Evolutionary conservation across 2,329 filamentous ascomycete species (phyloP), one percentile per base, ranked within the genome.

Genomic region (Scopulariopsis brevicaulis): DNA sequence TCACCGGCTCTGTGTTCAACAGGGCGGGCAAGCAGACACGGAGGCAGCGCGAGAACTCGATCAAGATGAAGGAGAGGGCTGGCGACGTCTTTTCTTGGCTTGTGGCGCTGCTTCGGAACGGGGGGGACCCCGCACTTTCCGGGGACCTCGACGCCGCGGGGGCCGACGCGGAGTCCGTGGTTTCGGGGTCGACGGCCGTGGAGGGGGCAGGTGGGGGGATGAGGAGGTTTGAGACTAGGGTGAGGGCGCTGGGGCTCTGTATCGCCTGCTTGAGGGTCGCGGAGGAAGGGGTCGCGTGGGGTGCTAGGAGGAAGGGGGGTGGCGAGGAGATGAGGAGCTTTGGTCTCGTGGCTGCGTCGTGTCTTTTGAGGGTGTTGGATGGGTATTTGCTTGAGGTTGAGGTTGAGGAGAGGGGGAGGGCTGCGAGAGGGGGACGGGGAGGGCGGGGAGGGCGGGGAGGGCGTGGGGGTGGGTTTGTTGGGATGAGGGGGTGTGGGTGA

Each of bases 1-100:
- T 82, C 57, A 79, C 78, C 25, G 80, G 80, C 10, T 74, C 72
- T n/a, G 75, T 83, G n/a, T 66, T 81, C 48, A 81, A 78, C 66
- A 77, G 74, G 60, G 68, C 66, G 0, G 79, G 79, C 0, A 62
- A 69, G 0, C 79, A 80, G 65, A 79, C 74, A 0, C 68, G 69
- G 11, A 74, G 77, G 2, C 77, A 82, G 62, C 74, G 78, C 2
- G 79, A 83, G 53, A 70, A 71, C 1, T 81, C 79, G 1, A 68
- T 73, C 53, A 77, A 77, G 62, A 71, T 83, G 22, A 76, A 74
- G 57, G 78, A 80, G 15, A 77, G 77, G 54, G 80, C 77, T 54
- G 75, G 79, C 51, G 71, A 73, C 10, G 71, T 78, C 51, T 68
- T 74, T 15, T 65, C 69, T 2, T 77, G 71, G 69, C 69, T 73